Evolutionary conservation across 257 asterid genomes (phyloP).

Genomic region (Primulina tabacum): DNA sequence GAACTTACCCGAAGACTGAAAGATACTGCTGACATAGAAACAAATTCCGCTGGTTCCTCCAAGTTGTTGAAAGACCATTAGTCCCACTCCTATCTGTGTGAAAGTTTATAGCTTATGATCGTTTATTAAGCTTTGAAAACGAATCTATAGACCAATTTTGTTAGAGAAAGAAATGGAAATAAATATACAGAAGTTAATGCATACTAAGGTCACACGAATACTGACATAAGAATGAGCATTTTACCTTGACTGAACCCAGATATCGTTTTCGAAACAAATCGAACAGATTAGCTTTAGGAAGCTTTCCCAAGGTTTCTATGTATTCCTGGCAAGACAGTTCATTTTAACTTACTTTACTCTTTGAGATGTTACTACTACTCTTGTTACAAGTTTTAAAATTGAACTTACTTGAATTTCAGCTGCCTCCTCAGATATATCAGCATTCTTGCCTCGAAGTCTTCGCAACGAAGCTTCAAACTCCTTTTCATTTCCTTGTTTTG

Average conservation of each 20-base stretch:
- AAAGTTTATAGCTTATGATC: not conserved
- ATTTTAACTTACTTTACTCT: not conserved
- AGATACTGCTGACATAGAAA: constrained; percentile 88
- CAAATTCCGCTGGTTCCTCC: constrained; percentile 93
- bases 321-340: constrained; percentile 53
- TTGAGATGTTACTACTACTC: not conserved
- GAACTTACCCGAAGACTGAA: constrained; percentile 67
- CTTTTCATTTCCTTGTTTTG: constrained; percentile 58
- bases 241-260: constrained; percentile 63
- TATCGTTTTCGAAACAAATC: constrained; percentile 80
- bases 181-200: not conserved
- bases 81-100: constrained; percentile 85
- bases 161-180: not conserved
- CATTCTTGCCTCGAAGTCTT: constrained; percentile 62
- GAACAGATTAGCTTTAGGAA: constrained; percentile 66
- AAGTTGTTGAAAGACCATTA: constrained; percentile 88
- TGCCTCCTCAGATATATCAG: constrained; percentile 71
- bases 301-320: constrained; percentile 72
- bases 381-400: not conserved
- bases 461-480: constrained; percentile 73
- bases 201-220: not conserved
- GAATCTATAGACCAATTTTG: not conserved
- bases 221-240: not conserved
- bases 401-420: constrained; percentile 69
- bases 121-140: constrained; percentile 1